A percentile compares a stretch with the other conserved stretches of the same genome.
phyloP scores from a whole-genome alignment of 495 filamentous ascomycete species.

The Hypoxylon lienhwacheense region DNA sequence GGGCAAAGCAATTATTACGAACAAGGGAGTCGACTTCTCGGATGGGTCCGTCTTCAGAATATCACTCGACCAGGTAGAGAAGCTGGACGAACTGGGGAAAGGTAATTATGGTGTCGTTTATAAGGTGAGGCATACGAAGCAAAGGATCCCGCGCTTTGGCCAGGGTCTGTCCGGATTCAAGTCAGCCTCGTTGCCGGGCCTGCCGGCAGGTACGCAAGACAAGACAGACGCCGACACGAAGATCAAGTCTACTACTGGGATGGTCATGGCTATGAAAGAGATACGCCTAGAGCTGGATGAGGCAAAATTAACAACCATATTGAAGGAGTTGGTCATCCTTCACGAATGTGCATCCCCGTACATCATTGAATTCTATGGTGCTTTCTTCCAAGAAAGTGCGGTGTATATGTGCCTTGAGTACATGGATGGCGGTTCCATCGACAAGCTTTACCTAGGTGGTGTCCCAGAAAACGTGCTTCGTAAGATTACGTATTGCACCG shows the following conservation, averaged over 20 bases:
- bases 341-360: conserved; percentile 94
- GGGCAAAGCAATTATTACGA: conserved; percentile 86
- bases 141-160: conserved; percentile 75
- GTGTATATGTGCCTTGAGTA: conserved; percentile 99
- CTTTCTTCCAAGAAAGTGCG: conserved; percentile 98
- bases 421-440: conserved; percentile 99
- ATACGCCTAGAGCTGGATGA: conserved; percentile 96
- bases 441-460: conserved; percentile 93
- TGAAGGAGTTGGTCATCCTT: conserved; percentile 96
- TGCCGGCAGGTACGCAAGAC: conserved; percentile 41
- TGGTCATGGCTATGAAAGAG: conserved; percentile 99
- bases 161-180: conserved; percentile 69
- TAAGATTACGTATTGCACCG: conserved; percentile 88
- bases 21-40: conserved; percentile 87
- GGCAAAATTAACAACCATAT: conserved; percentile 93
- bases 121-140: conserved; percentile 86
- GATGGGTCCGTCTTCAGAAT: conserved; percentile 89
- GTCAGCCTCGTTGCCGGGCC: conserved; percentile 35
- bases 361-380: conserved; percentile 98
- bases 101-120: conserved; percentile 99
- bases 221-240: conserved; percentile 30
- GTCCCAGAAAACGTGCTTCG: conserved; percentile 86
- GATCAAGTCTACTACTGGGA: conserved; percentile 56
- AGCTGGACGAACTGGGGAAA: conserved; percentile 92
- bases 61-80: conserved; percentile 94